These are phyloP conservation scores for Amphichorda felina DNA, from an alignment of 2,329 filamentous ascomycete species.

Conservation along the genomic window DNA sequence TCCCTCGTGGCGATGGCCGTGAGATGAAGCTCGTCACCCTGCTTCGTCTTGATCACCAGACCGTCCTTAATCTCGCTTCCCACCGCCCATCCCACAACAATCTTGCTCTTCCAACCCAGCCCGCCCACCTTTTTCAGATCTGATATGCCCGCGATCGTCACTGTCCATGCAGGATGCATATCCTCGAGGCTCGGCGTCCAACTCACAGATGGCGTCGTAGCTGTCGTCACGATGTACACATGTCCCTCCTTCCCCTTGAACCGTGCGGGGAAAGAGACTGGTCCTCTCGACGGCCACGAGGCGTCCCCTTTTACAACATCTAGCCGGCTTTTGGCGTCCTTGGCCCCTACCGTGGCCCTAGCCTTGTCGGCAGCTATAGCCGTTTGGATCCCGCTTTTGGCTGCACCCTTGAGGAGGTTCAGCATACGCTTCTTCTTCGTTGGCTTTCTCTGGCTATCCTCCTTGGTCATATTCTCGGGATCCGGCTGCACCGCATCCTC, in stretches of 20 bases:
- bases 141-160: constrained; percentile 57
- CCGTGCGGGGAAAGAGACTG: constrained; percentile 64
- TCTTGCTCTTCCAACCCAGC: constrained; percentile 73
- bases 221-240: constrained; percentile 55
- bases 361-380: constrained; percentile 60
- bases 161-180: constrained; percentile 53
- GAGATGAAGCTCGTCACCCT: constrained; percentile 43
- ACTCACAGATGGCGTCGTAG: constrained; percentile 56
- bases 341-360: constrained; percentile 47
- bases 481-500: constrained; percentile 41
- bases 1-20: constrained; percentile 64
- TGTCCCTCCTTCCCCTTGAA: constrained; percentile 61
- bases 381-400: constrained; percentile 62
- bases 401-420: constrained; percentile 53
- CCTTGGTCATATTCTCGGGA: constrained; percentile 22
- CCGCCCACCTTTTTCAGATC: constrained; percentile 74
- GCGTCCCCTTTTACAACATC: constrained; percentile 46
- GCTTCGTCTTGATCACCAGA: constrained; percentile 50
- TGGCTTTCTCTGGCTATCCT: constrained; percentile 25
- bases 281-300: constrained; percentile 42
- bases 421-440: constrained; percentile 33
- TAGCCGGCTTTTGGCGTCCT: constrained; percentile 56
- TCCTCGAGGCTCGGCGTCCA: constrained; percentile 45
- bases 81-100: constrained; percentile 71
- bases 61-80: constrained; percentile 66